A percentile compares a stretch with the other conserved stretches of the same genome.
Evolutionary conservation across 2,329 filamentous ascomycete genomes (phyloP).

Genomic region (Colletotrichum plurivorum): DNA sequence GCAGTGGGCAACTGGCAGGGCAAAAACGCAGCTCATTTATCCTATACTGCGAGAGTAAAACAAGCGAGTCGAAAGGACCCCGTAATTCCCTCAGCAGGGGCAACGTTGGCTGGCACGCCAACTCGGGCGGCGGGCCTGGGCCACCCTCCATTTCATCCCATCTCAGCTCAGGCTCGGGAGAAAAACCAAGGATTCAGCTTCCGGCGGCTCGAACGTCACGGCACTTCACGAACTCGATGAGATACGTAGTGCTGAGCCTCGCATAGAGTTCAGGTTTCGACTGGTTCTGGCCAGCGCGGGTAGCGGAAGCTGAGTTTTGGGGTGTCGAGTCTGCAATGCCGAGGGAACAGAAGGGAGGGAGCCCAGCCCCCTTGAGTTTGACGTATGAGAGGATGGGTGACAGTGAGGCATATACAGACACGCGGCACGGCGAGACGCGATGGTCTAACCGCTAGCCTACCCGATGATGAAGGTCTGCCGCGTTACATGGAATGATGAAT

Average conservation of each 20-base stretch:
- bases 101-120: background rate
- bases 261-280: conserved; percentile 26
- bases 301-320: background rate
- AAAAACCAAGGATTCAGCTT: conserved; percentile 23
- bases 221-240: background rate
- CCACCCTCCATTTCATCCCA: conserved; percentile 24
- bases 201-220: conserved; percentile 3
- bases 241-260: background rate
- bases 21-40: background rate
- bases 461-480: background rate
- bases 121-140: background rate
- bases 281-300: background rate
- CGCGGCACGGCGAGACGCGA: background rate
- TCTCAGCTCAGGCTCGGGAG: conserved; percentile 2
- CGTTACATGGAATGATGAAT: too few relatives aligned
- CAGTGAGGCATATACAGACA: background rate
- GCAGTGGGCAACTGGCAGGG: background rate
- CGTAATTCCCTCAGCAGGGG: conserved; percentile 37
- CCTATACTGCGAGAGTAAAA: conserved; percentile 7
- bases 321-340: too few relatives aligned
- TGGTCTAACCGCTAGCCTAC: background rate
- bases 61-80: background rate
- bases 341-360: background rate
- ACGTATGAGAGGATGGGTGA: too few relatives aligned
- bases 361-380: too few relatives aligned